These are phyloP conservation scores for Protomyces macrosporus DNA, from an alignment of 1,139 yeast species.

Conservation along the genomic window DNA sequence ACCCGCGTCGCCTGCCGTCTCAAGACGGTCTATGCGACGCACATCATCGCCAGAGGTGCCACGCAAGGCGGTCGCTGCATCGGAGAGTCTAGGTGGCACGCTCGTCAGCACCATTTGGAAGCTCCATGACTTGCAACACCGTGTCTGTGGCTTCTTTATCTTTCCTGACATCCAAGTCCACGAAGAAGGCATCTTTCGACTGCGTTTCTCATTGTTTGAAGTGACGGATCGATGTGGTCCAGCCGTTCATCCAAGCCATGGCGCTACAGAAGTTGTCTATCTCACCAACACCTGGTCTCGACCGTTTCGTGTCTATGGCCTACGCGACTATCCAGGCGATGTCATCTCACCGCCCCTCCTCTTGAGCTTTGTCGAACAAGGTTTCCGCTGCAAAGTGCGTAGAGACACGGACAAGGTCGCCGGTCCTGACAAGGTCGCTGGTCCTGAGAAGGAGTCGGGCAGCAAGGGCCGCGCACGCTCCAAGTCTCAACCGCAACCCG, in stretches of 20 bases:
- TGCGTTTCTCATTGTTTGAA: constrained; percentile 35
- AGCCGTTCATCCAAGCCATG: neutral
- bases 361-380: constrained; percentile 20
- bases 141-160: constrained; percentile 35
- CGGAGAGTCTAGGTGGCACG: constrained; percentile 12
- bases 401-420: neutral
- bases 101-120: constrained; percentile 14
- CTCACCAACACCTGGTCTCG: constrained; percentile 34
- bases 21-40: no score
- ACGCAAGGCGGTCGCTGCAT: neutral
- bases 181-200: constrained; percentile 38
- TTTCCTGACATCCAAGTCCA: constrained; percentile 39
- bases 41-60: neutral
- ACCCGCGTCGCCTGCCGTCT: no score
- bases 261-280: constrained; percentile 1
- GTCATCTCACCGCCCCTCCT: constrained; percentile 5
- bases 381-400: constrained; percentile 17
- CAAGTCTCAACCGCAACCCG: no score
- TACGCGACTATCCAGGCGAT: constrained; percentile 41
- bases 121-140: constrained; percentile 9
- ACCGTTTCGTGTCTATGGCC: constrained; percentile 39
- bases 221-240: neutral
- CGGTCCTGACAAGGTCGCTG: no score
- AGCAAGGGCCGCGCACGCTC: no score
- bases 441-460: no score